Conservation (phyloP, 257 asterid species). For the Solanum tarijense region DNA sequence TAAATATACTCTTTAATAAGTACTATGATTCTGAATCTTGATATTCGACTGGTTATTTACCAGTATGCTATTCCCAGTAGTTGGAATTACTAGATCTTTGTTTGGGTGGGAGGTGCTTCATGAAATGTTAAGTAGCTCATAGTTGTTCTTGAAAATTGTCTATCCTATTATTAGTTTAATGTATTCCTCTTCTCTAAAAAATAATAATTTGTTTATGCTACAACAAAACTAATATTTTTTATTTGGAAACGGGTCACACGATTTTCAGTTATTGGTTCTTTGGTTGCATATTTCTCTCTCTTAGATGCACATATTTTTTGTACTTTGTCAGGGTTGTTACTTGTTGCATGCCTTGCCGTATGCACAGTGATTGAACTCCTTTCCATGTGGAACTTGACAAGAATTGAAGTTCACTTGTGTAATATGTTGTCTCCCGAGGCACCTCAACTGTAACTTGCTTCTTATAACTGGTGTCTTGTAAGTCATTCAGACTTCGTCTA, state of each 20-base stretch:
- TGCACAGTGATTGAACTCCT: slow-evolving; percentile 74
- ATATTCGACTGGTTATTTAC: neutral
- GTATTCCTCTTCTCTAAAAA: neutral
- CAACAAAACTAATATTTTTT: neutral
- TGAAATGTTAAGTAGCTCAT: neutral
- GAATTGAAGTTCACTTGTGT: slow-evolving; percentile 90
- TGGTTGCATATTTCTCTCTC: neutral
- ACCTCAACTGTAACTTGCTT: slow-evolving; percentile 72
- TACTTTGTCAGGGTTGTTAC: slow-evolving; percentile 47
- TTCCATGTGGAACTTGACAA: slow-evolving; percentile 97
- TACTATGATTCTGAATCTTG: neutral
- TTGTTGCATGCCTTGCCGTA: slow-evolving; percentile 42
- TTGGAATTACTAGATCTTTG: neutral
- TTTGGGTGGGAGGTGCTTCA: neutral
- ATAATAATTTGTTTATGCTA: neutral
- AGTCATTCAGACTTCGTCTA: slow-evolving; percentile 19
- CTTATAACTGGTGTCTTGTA: slow-evolving; percentile 95
- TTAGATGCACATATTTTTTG: neutral
- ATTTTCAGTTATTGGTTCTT: neutral
- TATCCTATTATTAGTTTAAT: neutral
- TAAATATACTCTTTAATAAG: no score
- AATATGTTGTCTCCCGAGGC: slow-evolving; percentile 92
- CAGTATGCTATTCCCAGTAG: neutral
- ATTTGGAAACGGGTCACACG: neutral
- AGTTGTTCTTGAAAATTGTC: neutral